Evolutionary conservation across 306 rosid genomes (phyloP), one percentile per base, ranked within the genome.

Genomic region (Crotalaria pallida): DNA sequence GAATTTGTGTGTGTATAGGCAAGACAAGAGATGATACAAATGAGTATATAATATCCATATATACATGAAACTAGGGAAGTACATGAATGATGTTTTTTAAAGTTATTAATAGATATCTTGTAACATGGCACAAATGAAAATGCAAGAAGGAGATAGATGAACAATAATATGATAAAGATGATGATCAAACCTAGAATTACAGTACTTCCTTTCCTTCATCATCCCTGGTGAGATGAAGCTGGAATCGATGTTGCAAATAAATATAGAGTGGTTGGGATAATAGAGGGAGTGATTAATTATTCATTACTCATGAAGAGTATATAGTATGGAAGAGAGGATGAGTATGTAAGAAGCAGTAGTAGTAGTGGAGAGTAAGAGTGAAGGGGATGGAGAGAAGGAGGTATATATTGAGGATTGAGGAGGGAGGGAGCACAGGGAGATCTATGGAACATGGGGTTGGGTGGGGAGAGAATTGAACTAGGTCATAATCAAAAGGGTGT

Each of bases 401-500:
- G 77, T 58, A 64, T 63, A 76, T 79, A 74, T 52, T 44, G 81
- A 71, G 76, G 74, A 49, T 15, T 55, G 7, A 74, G 33, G n/a
- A n/a, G 53, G 9, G 61, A 5, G 23, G 16, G 11, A 22, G 55
- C 23, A 45, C 2, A 66, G 71, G 23, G 87, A 67, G 82, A 77
- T 71, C 77, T 71, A 65, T 3, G 3, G 40, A 22, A 18, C 2
- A 57, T 43, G 29, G 77, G 21, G 40, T 58, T 71, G 17, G 8
- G 10, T 9, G 23, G 10, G 15, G 36, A 24, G 24, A 11, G 12
- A 24, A 58, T 26, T 27, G 50, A 79, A 65, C 74, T 79, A 79
- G 83, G 90, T 87, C 85, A 83, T 67, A 80, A 81, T 85, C 80
- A 78, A 82, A 74, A 31, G 81, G 47, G 67, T 58, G 24, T 49